These are phyloP conservation scores for Dinochytrium kinnereticum DNA, from an alignment of 371 early-diverging fungal species.

Conservation along the genomic window DNA sequence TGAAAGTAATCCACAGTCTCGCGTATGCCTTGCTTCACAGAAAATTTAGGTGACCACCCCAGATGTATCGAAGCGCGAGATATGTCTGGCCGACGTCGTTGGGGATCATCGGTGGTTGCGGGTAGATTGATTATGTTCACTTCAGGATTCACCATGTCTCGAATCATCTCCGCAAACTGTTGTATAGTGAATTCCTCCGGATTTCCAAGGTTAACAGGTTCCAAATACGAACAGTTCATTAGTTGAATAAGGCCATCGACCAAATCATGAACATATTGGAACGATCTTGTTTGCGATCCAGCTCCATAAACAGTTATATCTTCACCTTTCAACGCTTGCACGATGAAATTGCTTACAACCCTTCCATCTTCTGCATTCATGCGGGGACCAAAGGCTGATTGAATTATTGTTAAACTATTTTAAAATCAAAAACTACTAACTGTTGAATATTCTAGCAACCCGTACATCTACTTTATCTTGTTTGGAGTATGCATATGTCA, in stretches of 20 bases:
- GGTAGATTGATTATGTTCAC: constrained; percentile 68
- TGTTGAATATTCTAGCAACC: constrained; percentile 85
- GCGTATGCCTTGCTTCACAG: constrained; percentile 77
- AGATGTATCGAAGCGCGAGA: constrained; percentile 67
- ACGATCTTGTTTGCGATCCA: constrained; percentile 84
- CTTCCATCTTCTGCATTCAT: constrained; percentile 90
- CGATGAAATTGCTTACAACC: constrained; percentile 90
- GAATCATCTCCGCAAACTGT: constrained; percentile 80
- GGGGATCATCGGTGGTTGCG: constrained; percentile 81
- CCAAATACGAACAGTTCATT: constrained; percentile 74
- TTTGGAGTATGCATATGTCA: constrained; percentile 81
- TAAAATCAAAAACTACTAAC: constrained; percentile 19
- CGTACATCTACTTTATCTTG: constrained; percentile 84
- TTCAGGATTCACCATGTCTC: constrained; percentile 66
- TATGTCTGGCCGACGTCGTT: constrained; percentile 81
- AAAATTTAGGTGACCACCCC: constrained; percentile 79
- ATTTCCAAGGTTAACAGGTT: constrained; percentile 86
- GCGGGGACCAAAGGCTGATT: constrained; percentile 73
- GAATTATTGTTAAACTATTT: constrained; percentile 23
- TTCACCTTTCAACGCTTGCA: constrained; percentile 81
- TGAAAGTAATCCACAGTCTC: constrained; percentile 88
- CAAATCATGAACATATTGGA: constrained; percentile 88
- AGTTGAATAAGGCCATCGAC: constrained; percentile 82
- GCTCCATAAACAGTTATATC: constrained; percentile 83
- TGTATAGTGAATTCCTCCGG: constrained; percentile 86